Evolutionary conservation across 805 yeast species (phyloP), one percentile per base, ranked within the genome.

Genomic region (Kluyveromyces wickerhamii): DNA sequence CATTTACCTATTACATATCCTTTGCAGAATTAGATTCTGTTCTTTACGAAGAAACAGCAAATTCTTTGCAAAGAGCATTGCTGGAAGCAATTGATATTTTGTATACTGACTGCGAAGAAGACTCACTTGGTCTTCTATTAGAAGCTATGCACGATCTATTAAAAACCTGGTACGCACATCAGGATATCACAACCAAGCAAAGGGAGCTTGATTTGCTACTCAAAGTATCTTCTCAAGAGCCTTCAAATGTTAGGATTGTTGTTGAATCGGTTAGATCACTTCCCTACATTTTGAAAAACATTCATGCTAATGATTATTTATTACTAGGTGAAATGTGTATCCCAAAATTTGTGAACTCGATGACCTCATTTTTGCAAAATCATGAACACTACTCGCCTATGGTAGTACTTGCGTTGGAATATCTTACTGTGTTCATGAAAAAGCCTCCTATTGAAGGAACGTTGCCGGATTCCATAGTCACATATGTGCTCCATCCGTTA

Each of bases 211-310:
- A 68, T 23, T 53, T 86, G 35, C 64, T 87, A 4, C 67, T 85
- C 41, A 59, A 67, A 5, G 68, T 85, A 11, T 79, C 89, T 0
- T 72, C 74, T 35, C 77, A 76, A 44, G 89, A 84, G 49, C 72
- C 92, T 0, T 69, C 87, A 0, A 85, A 87, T 48, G 63, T 84
- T 26, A 84, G 83, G 42, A 63, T 83, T 14, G 71, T 71, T 3
- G 63, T 75, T 0, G 85, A 80, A 38, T 68, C 87, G 1, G 66
- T 76, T 21, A 94, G 83, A 31, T 77, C 86, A 40, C 60, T 88
- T 21, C 74, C 71, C 17, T 71, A 67, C 20, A 57, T 87, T 16
- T 59, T 86, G n/a, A 60, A 57, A 3, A 64, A 60, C 15, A 58
- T 80, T 7, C 57, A 69, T 3, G 38, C 58, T 2, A 58, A 59